A percentile compares a stretch with the other conserved stretches of the same genome.
Evolutionary conservation across 2,329 filamentous ascomycete species (phyloP).

Genomic region (Beauveria sp.): DNA sequence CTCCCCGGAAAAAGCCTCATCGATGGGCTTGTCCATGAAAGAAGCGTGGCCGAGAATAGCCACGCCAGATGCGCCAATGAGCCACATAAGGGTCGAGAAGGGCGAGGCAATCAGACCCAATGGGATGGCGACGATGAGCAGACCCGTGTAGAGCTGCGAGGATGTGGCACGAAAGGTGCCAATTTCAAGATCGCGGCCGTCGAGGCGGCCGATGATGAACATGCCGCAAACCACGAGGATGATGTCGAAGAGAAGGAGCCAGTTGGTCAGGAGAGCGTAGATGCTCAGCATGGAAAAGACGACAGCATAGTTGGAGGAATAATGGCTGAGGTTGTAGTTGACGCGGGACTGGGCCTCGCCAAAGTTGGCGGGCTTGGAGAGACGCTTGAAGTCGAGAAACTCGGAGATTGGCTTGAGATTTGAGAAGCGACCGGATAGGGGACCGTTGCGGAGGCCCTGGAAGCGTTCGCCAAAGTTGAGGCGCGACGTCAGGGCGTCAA

Average conservation of each 20-base stretch:
- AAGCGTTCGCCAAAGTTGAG: slow-evolving; percentile 83
- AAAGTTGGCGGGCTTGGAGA: slow-evolving; percentile 92
- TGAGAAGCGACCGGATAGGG: slow-evolving; percentile 74
- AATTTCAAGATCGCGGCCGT: slow-evolving; percentile 80
- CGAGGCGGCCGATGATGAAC: slow-evolving; percentile 84
- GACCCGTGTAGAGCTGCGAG: slow-evolving; percentile 87
- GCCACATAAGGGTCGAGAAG: slow-evolving; percentile 80
- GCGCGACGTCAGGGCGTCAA: slow-evolving; percentile 84
- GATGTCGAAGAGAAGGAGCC: slow-evolving; percentile 83
- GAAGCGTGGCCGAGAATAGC: slow-evolving; percentile 91
- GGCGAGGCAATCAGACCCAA: slow-evolving; percentile 80
- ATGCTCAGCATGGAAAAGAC: slow-evolving; percentile 93
- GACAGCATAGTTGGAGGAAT: slow-evolving; percentile 95
- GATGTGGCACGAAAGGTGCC: slow-evolving; percentile 76
- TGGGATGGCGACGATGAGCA: slow-evolving; percentile 76
- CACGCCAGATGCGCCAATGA: slow-evolving; percentile 91
- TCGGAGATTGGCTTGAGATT: slow-evolving; percentile 87
- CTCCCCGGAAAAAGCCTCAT: slow-evolving; percentile 99
- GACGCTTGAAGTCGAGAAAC: slow-evolving; percentile 90
- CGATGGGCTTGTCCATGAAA: slow-evolving; percentile 96
- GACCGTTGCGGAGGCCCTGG: slow-evolving; percentile 70
- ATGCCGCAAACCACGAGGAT: slow-evolving; percentile 78
- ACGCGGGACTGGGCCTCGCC: slow-evolving; percentile 81
- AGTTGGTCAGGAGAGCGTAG: slow-evolving; percentile 88
- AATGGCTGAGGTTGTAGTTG: slow-evolving; percentile 96